These are phyloP conservation scores for Forsythia suspensa DNA, from an alignment of 257 asterid genomes.

Conservation along the genomic window DNA sequence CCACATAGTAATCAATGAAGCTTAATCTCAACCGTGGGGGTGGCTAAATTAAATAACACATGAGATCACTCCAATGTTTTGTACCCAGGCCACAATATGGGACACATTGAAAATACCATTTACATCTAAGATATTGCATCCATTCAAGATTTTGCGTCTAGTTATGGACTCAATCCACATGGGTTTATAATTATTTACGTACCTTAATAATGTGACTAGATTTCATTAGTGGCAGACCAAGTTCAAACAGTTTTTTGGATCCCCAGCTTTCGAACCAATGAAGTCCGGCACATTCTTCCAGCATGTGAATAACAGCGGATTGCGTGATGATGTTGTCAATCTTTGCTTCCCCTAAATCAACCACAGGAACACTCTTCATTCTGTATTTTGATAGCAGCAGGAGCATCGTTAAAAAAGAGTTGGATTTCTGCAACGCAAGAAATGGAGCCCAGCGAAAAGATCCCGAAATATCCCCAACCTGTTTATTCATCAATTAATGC, in stretches of 20 bases:
- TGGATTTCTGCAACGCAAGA: conserved; percentile 87
- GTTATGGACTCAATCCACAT: neutral
- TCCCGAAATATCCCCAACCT: conserved; percentile 96
- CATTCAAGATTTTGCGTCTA: neutral
- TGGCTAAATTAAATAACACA: too few species aligned
- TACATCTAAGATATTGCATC: too few species aligned
- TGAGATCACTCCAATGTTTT: too few species aligned
- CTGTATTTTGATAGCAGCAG: conserved; percentile 83
- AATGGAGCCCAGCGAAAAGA: conserved; percentile 99
- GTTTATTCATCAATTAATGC: conserved; percentile 20
- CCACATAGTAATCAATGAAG: too few species aligned
- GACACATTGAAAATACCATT: too few species aligned
- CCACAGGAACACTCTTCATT: conserved; percentile 97
- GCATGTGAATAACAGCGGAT: conserved; percentile 96
- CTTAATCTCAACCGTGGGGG: too few species aligned
- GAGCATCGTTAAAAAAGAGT: conserved; percentile 96
- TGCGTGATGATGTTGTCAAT: conserved; percentile 86
- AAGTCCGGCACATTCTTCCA: conserved; percentile 91
- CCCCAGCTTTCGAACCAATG: conserved; percentile 99
- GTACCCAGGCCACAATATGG: too few species aligned
- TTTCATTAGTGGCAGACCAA: conserved; percentile 86
- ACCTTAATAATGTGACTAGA: conserved; percentile 69
- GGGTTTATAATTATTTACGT: neutral
- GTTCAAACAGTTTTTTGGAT: conserved; percentile 74
- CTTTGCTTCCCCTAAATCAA: conserved; percentile 80